Evolutionary conservation across 352 stramenopile species (phyloP).

Genomic region (Blastocystis sp.): DNA sequence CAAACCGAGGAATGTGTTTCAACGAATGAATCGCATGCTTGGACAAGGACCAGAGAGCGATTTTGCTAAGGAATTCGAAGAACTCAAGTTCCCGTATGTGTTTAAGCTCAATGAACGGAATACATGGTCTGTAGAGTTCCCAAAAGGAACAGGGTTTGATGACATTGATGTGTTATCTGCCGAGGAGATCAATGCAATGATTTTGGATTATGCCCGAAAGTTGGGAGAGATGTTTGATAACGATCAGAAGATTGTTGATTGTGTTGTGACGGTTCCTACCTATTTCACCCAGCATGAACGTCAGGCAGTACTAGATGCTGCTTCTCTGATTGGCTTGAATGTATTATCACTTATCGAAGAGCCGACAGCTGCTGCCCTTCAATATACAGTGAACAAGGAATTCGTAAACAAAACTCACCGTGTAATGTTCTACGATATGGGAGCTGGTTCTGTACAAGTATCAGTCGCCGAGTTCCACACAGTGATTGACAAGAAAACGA

Average conservation of each 20-base stretch:
- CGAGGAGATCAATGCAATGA: constrained; percentile 63
- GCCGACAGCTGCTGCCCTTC: constrained; percentile 88
- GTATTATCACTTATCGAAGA: constrained; percentile 92
- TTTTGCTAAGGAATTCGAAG: constrained; percentile 69
- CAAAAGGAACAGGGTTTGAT: constrained; percentile 38
- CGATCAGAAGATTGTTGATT: constrained; percentile 81
- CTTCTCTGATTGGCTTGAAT: constrained; percentile 84
- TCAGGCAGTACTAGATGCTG: constrained; percentile 84
- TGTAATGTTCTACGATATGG: constrained; percentile 95
- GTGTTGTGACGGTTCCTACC: constrained; percentile 86
- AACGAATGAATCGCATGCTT: constrained; percentile 76
- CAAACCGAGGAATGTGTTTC: constrained; percentile 74
- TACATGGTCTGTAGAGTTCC: constrained; percentile 61
- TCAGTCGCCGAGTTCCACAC: constrained; percentile 61
- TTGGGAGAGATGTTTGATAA: constrained; percentile 70
- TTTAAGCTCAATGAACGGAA: constrained; percentile 61
- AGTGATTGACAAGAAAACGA: constrained; percentile 62
- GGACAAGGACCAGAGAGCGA: constrained; percentile 76
- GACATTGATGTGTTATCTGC: constrained; percentile 56
- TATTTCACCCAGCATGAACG: constrained; percentile 90
- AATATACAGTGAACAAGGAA: constrained; percentile 85
- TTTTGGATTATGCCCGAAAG: constrained; percentile 67
- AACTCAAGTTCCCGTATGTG: constrained; percentile 74
- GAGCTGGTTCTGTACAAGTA: constrained; percentile 71
- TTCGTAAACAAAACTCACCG: constrained; percentile 75